Percentiles rank a stretch among this genome's conserved stretches.
Conservation (phyloP, 805 yeast species). For the Zygoascus biomembranicola region DNA sequence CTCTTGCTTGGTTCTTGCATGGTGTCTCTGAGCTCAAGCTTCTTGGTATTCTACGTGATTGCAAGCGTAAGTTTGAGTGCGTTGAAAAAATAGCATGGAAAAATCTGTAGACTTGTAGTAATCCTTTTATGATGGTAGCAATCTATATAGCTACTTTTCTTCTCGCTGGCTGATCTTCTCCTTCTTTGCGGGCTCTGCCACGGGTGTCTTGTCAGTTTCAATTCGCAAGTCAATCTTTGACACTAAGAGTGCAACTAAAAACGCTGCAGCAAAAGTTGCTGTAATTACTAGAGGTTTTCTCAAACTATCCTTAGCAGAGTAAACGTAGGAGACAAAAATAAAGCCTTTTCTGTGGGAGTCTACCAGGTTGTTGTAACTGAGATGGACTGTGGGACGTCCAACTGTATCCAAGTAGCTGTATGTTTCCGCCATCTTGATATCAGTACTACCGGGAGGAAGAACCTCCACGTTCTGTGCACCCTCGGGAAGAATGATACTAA, state of each 20-base stretch:
- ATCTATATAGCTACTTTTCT: not conserved
- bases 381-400: slow-evolving; percentile 71
- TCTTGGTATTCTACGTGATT: slow-evolving; percentile 60
- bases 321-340: slow-evolving; percentile 55
- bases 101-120: slow-evolving; percentile 36
- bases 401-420: slow-evolving; percentile 50
- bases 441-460: slow-evolving; percentile 40
- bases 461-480: slow-evolving; percentile 57
- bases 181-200: not conserved
- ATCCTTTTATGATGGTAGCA: not conserved
- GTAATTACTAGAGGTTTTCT: slow-evolving; percentile 63
- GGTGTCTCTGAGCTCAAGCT: slow-evolving; percentile 60
- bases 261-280: slow-evolving; percentile 54
- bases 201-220: not conserved
- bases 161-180: not conserved
- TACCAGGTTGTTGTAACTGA: slow-evolving; percentile 52
- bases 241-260: slow-evolving; percentile 41
- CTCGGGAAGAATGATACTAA: slow-evolving; percentile 76
- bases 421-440: slow-evolving; percentile 23
- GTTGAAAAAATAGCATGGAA: slow-evolving; percentile 69
- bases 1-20: slow-evolving; percentile 68
- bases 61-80: slow-evolving; percentile 49
- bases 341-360: slow-evolving; percentile 57
- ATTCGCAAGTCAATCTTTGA: slow-evolving; percentile 39
- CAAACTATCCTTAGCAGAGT: slow-evolving; percentile 43